Evolutionary conservation across 345 rosid genomes (phyloP).

Genomic region (Salix dunnii): DNA sequence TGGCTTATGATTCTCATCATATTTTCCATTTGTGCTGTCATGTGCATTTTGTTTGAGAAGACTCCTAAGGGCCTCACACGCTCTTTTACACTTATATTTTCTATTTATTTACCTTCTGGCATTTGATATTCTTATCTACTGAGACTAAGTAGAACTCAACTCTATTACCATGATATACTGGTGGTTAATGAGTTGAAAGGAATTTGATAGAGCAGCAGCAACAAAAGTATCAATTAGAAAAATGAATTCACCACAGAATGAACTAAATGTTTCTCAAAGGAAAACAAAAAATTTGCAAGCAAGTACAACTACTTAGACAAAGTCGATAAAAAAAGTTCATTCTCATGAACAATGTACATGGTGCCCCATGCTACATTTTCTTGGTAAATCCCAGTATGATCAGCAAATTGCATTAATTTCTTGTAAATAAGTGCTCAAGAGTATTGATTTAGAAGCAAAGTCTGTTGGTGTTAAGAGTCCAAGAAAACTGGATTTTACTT

Average conservation of each 20-base stretch:
- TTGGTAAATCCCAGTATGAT: neutral
- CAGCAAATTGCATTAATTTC: neutral
- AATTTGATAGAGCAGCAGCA: no score
- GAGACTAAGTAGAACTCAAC: neutral
- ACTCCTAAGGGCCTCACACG: no score
- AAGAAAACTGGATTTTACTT: neutral
- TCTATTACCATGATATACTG: neutral
- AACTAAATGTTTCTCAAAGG: no score
- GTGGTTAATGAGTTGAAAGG: neutral
- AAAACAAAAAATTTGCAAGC: no score
- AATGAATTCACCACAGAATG: no score
- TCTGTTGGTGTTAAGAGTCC: neutral
- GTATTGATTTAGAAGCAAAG: slow-evolving; percentile 6
- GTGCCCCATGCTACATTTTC: neutral
- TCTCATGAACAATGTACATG: neutral
- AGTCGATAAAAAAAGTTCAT: neutral
- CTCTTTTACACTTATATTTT: neutral
- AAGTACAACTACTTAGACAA: no score
- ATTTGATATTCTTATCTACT: neutral
- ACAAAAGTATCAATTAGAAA: no score
- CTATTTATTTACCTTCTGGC: neutral
- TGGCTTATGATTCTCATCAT: neutral
- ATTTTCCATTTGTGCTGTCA: neutral
- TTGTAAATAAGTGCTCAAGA: neutral
- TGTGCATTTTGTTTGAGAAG: neutral